A percentile compares a stretch with the other conserved stretches of the same genome.
These are phyloP conservation scores for Plasmodium gonderi DNA, from an alignment of 169 alveolate genomes.

Conservation along the genomic window DNA sequence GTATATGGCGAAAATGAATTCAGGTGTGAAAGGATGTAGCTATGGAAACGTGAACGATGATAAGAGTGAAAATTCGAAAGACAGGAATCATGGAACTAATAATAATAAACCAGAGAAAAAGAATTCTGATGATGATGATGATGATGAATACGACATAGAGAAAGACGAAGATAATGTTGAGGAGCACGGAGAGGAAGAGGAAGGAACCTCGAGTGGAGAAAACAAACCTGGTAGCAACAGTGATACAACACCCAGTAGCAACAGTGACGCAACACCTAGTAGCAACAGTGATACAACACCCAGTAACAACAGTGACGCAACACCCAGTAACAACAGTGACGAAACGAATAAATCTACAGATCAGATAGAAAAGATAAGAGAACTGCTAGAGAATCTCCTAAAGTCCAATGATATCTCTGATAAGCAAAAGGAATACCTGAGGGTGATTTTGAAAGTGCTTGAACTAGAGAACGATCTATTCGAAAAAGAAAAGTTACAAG, in stretches of 20 bases:
- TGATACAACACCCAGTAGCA: not conserved
- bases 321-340: not conserved
- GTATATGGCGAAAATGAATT: too few species aligned
- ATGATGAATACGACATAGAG: not conserved
- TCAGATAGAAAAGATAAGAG: not conserved
- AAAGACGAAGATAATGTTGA: not conserved
- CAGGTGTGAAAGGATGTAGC: too few species aligned
- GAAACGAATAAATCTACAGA: not conserved
- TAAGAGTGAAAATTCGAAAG: not conserved
- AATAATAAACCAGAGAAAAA: too few species aligned
- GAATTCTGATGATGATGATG: not conserved
- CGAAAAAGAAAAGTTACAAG: conserved; percentile 46
- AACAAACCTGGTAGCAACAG: too few species aligned
- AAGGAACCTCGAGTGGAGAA: too few species aligned
- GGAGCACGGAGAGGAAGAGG: not conserved
- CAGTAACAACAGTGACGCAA: not conserved
- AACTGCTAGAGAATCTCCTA: not conserved
- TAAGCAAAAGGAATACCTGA: conserved; percentile 40
- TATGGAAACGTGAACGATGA: too few species aligned
- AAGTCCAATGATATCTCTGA: not conserved
- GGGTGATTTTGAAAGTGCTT: conserved; percentile 9
- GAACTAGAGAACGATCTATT: conserved; percentile 29
- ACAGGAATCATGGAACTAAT: too few species aligned
- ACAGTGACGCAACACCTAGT: not conserved
- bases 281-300: too few species aligned